These are phyloP conservation scores for Phytophthora pseudosyringae DNA, from an alignment of 352 stramenopile genomes.

Conservation along the genomic window DNA sequence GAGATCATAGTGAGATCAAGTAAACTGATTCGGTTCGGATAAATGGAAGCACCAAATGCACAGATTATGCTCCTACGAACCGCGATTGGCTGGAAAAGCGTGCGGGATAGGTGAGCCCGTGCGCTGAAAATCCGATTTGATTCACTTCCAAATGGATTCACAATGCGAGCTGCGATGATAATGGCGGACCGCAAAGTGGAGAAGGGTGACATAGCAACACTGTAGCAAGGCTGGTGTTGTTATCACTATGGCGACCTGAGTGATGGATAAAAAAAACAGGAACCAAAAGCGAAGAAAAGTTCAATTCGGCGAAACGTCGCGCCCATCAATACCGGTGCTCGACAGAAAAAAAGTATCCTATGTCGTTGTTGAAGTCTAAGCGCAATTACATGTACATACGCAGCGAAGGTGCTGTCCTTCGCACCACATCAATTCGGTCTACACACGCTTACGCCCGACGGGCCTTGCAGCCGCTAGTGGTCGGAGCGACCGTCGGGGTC, in stretches of 20 bases:
- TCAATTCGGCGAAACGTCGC: constrained; percentile 18
- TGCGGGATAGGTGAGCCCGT: constrained; percentile 19
- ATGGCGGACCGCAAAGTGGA: not conserved
- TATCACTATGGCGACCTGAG: not conserved
- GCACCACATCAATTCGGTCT: not conserved
- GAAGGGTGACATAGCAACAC: not conserved
- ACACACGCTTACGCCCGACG: constrained; percentile 15
- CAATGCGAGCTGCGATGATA: not conserved
- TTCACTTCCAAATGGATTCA: constrained; percentile 1
- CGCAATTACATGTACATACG: not conserved
- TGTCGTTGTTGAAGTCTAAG: constrained; percentile 13
- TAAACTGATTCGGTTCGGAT: constrained; percentile 1
- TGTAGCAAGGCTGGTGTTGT: no score
- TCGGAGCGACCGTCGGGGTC: constrained; percentile 9
- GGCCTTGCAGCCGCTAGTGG: constrained; percentile 37
- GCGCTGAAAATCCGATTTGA: constrained; percentile 12
- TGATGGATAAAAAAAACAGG: not conserved
- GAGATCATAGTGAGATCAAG: constrained; percentile 17
- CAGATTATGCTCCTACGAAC: constrained; percentile 22
- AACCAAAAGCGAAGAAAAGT: constrained; percentile 11
- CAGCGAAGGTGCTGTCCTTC: not conserved
- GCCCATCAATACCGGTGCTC: constrained; percentile 8
- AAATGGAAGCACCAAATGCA: constrained; percentile 19
- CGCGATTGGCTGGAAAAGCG: constrained; percentile 22
- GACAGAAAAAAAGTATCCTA: constrained; percentile 15